Conservation (phyloP, 2,329 filamentous ascomycete genomes). For the Sclerotinia spermophila region DNA sequence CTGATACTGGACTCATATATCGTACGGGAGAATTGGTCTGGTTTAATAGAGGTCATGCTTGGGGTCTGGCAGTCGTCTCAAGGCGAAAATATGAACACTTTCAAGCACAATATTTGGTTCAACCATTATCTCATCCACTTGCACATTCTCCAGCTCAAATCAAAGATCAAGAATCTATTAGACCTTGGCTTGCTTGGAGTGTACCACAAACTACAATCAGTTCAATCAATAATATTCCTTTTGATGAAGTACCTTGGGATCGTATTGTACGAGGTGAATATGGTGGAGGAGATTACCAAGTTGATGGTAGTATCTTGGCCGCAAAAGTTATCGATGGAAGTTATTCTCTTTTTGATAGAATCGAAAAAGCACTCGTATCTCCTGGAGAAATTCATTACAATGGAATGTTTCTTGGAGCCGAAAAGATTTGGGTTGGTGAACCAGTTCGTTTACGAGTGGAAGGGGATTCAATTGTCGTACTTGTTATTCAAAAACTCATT, state of each 20-base stretch:
- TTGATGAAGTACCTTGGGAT: slow-evolving; percentile 50
- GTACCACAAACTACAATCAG: slow-evolving; percentile 48
- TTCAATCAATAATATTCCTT: slow-evolving; percentile 42
- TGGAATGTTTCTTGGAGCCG: slow-evolving; percentile 53
- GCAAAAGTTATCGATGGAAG: slow-evolving; percentile 53
- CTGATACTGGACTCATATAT: slow-evolving; percentile 46
- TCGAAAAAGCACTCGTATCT: slow-evolving; percentile 40
- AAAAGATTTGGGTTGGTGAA: slow-evolving; percentile 59
- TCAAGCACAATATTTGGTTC: slow-evolving; percentile 43
- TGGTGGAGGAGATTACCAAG: slow-evolving; percentile 46
- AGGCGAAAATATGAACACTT: slow-evolving; percentile 42
- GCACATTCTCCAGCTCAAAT: slow-evolving; percentile 41
- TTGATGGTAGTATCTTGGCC: slow-evolving; percentile 55
- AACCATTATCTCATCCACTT: slow-evolving; percentile 47
- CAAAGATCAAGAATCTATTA: slow-evolving; percentile 44
- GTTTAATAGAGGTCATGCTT: slow-evolving; percentile 50
- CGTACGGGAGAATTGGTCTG: slow-evolving; percentile 54
- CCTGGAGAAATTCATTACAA: slow-evolving; percentile 46
- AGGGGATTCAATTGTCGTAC: slow-evolving; percentile 45
- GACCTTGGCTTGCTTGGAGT: slow-evolving; percentile 58
- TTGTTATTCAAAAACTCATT: slow-evolving; percentile 42
- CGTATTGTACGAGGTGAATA: slow-evolving; percentile 42
- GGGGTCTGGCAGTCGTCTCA: slow-evolving; percentile 51
- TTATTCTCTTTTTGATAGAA: slow-evolving; percentile 50
- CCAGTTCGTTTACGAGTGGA: slow-evolving; percentile 48